A percentile compares a stretch with the other conserved stretches of the same genome.
phyloP scores from a whole-genome alignment of 1,139 yeast genomes.

The Meyerozyma carpophila region DNA sequence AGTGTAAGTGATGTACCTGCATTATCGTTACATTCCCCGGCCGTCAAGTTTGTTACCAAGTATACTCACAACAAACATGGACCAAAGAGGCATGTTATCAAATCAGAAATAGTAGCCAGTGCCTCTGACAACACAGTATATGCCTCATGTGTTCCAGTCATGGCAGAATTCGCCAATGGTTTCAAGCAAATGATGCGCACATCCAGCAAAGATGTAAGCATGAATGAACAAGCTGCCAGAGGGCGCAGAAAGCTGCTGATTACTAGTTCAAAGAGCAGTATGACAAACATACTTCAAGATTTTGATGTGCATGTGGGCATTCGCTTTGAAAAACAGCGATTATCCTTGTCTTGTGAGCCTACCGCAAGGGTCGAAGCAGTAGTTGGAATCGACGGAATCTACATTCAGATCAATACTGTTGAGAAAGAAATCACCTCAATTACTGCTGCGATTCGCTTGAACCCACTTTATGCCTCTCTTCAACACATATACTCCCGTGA shows the following conservation, averaged over 20 bases:
- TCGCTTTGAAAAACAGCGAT: slow-evolving; percentile 63
- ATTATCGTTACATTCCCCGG: slow-evolving; percentile 70
- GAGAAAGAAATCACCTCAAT: slow-evolving; percentile 35
- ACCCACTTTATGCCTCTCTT: slow-evolving; percentile 59
- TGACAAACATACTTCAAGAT: slow-evolving; percentile 32
- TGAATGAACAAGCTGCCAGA: background rate
- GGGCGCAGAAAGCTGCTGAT: background rate
- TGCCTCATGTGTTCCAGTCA: slow-evolving; percentile 75
- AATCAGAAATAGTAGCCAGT: slow-evolving; percentile 56
- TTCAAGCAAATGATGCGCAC: slow-evolving; percentile 32
- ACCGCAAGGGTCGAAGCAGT: slow-evolving; percentile 88
- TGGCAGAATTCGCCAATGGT: slow-evolving; percentile 52
- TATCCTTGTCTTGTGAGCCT: slow-evolving; percentile 86
- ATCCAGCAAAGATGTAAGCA: slow-evolving; percentile 1
- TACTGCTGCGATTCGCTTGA: slow-evolving; percentile 39
- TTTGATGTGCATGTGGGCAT: slow-evolving; percentile 63
- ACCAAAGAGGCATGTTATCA: slow-evolving; percentile 38
- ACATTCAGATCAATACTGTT: slow-evolving; percentile 53
- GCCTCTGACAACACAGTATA: slow-evolving; percentile 67
- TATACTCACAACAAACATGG: slow-evolving; percentile 23
- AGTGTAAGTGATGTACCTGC: slow-evolving; percentile 46
- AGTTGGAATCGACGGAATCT: slow-evolving; percentile 63
- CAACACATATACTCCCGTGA: slow-evolving; percentile 92
- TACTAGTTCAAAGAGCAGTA: background rate
- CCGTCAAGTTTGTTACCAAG: slow-evolving; percentile 49